These are phyloP conservation scores for Metarhizium rileyi DNA, from an alignment of 2,329 filamentous ascomycete species.

Conservation along the genomic window DNA sequence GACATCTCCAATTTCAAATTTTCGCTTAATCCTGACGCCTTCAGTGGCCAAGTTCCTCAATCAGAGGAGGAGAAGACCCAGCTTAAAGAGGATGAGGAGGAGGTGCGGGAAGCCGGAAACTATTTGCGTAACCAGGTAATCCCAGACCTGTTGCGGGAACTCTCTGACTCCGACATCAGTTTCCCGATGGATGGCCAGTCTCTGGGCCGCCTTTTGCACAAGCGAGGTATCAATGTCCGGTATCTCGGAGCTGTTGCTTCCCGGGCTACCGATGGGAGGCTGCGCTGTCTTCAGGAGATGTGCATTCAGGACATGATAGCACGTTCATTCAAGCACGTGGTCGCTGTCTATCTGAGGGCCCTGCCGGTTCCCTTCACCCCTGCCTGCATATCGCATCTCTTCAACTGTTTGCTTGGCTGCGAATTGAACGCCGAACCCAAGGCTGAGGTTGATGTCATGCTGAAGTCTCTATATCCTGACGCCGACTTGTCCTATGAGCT, in stretches of 20 bases:
- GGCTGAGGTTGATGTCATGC: conserved; percentile 63
- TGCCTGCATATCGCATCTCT: conserved; percentile 70
- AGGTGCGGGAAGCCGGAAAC: conserved; percentile 74
- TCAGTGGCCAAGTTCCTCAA: conserved; percentile 84
- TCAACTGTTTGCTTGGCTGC: conserved; percentile 85
- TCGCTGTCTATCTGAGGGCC: conserved; percentile 67
- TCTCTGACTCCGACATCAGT: conserved; percentile 85
- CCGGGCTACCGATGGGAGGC: conserved; percentile 58
- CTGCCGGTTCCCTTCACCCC: conserved; percentile 73
- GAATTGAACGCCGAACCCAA: conserved; percentile 67
- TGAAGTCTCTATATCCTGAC: conserved; percentile 71
- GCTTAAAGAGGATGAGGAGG: conserved; percentile 73
- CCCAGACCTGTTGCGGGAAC: conserved; percentile 75
- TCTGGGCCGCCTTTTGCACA: conserved; percentile 79
- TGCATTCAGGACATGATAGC: conserved; percentile 86
- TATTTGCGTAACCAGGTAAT: conserved; percentile 70
- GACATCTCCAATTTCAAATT: conserved; percentile 84
- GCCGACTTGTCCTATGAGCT: conserved; percentile 73
- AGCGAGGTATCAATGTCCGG: conserved; percentile 92
- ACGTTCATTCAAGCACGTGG: conserved; percentile 91
- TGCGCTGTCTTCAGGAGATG: conserved; percentile 68
- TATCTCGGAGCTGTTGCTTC: conserved; percentile 82
- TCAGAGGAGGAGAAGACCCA: conserved; percentile 83
- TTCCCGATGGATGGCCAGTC: conserved; percentile 99
- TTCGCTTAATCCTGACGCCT: conserved; percentile 87